Percentiles rank a stretch among this genome's conserved stretches.
Evolutionary conservation across 129 eudicot species (phyloP).

Genomic region (Scalesia atractyloides): DNA sequence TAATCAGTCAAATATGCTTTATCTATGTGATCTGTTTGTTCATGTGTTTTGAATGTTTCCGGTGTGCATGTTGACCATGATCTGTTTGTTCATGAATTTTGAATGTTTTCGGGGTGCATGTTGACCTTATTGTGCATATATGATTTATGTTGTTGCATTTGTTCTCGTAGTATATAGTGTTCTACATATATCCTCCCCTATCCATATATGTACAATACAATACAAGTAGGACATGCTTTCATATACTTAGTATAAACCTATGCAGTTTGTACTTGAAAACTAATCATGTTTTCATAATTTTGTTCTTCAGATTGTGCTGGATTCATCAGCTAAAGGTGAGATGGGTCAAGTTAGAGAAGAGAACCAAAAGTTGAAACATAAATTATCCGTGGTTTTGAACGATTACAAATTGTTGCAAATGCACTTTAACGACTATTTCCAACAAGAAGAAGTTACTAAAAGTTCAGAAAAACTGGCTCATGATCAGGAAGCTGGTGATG

Average conservation of each 20-base stretch:
- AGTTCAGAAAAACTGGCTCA: constrained; percentile 10
- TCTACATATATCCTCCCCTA: no score
- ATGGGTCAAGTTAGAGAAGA: constrained; percentile 66
- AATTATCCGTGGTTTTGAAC: constrained; percentile 41
- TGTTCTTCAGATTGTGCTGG: constrained; percentile 39
- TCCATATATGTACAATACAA: no score
- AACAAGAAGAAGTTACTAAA: constrained; percentile 33
- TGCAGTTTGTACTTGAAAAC: constrained; percentile 1
- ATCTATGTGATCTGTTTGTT: background rate
- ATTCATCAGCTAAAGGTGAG: constrained; percentile 49
- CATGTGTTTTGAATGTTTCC: background rate
- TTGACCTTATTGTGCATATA: no score
- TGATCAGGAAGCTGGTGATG: constrained; percentile 27
- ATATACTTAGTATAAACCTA: background rate
- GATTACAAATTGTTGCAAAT: constrained; percentile 52
- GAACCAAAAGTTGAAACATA: constrained; percentile 53
- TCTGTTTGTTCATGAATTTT: background rate
- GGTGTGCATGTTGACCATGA: background rate
- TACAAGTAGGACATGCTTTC: no score
- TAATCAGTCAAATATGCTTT: background rate
- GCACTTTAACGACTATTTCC: constrained; percentile 34
- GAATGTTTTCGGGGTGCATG: background rate
- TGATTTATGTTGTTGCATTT: no score
- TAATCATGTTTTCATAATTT: background rate
- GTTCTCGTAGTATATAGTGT: no score